These are phyloP conservation scores for Cystoderma amianthinum DNA, from an alignment of 768 basidiomycete species.

Conservation along the genomic window DNA sequence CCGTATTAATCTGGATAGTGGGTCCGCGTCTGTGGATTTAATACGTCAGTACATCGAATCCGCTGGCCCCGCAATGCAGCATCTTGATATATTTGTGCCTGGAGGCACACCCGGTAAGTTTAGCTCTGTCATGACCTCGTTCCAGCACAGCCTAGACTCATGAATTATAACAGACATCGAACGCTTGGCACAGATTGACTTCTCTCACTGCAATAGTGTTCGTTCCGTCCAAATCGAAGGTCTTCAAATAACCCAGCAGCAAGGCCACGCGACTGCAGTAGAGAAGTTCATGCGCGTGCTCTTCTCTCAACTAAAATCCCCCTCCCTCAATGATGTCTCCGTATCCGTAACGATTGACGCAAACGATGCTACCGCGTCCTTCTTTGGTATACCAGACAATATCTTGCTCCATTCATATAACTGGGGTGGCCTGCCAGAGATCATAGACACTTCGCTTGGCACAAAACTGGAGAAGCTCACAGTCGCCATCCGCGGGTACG, in stretches of 20 bases:
- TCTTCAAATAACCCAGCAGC: slow-evolving; percentile 12
- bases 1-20: slow-evolving; percentile 12
- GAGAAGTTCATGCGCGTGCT: slow-evolving; percentile 13
- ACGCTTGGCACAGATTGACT: slow-evolving; percentile 9
- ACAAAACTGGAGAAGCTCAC: slow-evolving; percentile 7
- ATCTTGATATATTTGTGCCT: slow-evolving; percentile 16
- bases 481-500: slow-evolving; percentile 10
- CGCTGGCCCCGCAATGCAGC: slow-evolving; percentile 15
- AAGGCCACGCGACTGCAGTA: slow-evolving; percentile 7
- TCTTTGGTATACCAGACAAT: slow-evolving; percentile 20
- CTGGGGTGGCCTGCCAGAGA: slow-evolving; percentile 19
- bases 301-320: slow-evolving; percentile 15
- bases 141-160: no score
- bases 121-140: no score
- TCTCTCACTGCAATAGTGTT: slow-evolving; percentile 12
- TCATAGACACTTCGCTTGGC: slow-evolving; percentile 10
- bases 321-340: slow-evolving; percentile 12
- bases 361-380: slow-evolving; percentile 11
- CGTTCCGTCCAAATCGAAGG: slow-evolving; percentile 18
- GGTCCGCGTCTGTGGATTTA: slow-evolving; percentile 8
- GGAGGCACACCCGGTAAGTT: slow-evolving; percentile 14
- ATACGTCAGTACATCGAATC: slow-evolving; percentile 11
- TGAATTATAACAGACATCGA: slow-evolving; percentile 2
- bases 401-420: slow-evolving; percentile 15
- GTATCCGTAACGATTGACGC: slow-evolving; percentile 13